phyloP scores from a whole-genome alignment of 2,329 filamentous ascomycete species.

The Aspergillus sp. region DNA sequence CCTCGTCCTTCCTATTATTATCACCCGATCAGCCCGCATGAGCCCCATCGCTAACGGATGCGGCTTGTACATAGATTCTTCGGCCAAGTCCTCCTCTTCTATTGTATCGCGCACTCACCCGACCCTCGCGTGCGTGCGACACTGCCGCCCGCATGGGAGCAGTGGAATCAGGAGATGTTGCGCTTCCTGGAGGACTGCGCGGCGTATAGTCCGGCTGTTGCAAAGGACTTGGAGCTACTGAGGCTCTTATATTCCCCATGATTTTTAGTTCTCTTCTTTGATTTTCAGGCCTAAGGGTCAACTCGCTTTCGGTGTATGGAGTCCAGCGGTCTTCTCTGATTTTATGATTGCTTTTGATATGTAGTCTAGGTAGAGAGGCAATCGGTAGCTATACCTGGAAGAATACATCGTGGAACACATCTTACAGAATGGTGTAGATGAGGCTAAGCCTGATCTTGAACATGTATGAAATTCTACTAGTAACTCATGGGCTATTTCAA shows the following conservation, averaged over 20 bases:
- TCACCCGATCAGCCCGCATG: background rate
- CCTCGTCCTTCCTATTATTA: background rate
- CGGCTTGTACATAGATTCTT: slow-evolving; percentile 39
- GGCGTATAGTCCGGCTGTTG: slow-evolving; percentile 43
- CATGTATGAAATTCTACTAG: background rate
- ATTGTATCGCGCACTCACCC: slow-evolving; percentile 46
- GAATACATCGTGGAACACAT: background rate
- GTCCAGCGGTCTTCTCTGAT: background rate
- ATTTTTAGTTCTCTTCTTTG: background rate
- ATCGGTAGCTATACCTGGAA: background rate
- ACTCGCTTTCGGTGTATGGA: background rate
- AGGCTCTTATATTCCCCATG: slow-evolving; percentile 30
- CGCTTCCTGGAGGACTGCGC: slow-evolving; percentile 46
- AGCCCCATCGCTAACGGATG: background rate
- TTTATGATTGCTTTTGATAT: background rate
- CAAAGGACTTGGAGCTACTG: slow-evolving; percentile 46
- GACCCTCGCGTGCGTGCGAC: slow-evolving; percentile 40
- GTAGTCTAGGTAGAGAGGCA: background rate
- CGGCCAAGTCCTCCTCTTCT: slow-evolving; percentile 48
- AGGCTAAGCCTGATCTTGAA: background rate
- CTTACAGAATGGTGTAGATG: no score
- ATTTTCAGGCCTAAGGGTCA: background rate
- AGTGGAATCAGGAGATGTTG: slow-evolving; percentile 48
- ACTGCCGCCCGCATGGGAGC: slow-evolving; percentile 45
- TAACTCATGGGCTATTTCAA: background rate